Conservation (phyloP, 345 rosid species). For the Stellera chamaejasme region DNA sequence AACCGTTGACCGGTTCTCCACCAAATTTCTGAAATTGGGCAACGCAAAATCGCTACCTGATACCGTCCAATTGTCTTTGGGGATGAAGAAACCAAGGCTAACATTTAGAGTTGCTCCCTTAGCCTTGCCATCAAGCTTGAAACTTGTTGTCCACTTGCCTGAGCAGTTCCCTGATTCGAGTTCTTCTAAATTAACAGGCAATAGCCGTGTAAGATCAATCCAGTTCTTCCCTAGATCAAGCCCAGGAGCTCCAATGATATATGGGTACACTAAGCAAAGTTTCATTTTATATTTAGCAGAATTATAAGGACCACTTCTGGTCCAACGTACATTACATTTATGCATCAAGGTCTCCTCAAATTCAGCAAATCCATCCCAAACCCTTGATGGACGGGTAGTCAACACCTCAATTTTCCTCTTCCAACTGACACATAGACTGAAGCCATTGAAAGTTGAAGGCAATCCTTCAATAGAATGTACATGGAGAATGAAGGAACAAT, state of each 20-base stretch:
- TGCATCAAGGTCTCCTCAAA: slow-evolving; percentile 65
- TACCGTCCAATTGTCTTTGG: slow-evolving; percentile 19
- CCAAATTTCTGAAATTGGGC: slow-evolving; percentile 21
- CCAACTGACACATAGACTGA: slow-evolving; percentile 53
- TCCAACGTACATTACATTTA: slow-evolving; percentile 50
- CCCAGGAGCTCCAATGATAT: slow-evolving; percentile 35
- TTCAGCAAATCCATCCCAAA: slow-evolving; percentile 44
- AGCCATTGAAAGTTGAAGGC: slow-evolving; percentile 37
- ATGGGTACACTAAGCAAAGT: slow-evolving; percentile 44
- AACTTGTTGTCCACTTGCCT: slow-evolving; percentile 70
- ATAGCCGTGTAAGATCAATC: slow-evolving; percentile 72
- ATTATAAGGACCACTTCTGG: slow-evolving; percentile 43
- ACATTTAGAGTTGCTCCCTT: slow-evolving; percentile 59
- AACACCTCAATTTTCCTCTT: slow-evolving; percentile 58
- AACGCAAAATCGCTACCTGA: slow-evolving; percentile 23
- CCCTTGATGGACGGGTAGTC: slow-evolving; percentile 37
- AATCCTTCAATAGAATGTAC: slow-evolving; percentile 76
- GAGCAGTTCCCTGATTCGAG: slow-evolving; percentile 45
- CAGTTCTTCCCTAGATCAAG: slow-evolving; percentile 52
- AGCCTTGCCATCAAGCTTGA: slow-evolving; percentile 54
- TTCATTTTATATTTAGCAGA: slow-evolving; percentile 54
- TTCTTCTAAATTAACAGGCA: slow-evolving; percentile 68
- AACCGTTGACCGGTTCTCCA: slow-evolving; percentile 14
- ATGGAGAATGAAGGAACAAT: slow-evolving; percentile 59
- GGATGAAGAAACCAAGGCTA: slow-evolving; percentile 53